Evolutionary conservation across 495 filamentous ascomycete species (phyloP).

Genomic region (Lophiostoma macrostomum): DNA sequence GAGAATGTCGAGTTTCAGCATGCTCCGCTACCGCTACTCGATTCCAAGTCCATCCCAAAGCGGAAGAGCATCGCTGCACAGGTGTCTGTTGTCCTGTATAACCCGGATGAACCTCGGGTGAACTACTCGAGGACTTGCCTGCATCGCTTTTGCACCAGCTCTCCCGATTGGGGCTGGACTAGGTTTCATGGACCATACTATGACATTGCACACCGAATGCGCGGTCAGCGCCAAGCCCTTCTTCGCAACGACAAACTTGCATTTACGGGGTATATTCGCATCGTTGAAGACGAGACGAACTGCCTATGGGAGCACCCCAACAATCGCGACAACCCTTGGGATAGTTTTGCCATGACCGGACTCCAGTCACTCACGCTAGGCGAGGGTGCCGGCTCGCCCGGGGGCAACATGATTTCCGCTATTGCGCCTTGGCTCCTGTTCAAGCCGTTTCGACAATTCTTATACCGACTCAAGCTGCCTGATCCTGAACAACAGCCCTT

Average conservation of each 20-base stretch:
- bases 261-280: constrained; percentile 62
- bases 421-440: constrained; percentile 59
- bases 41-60: constrained; percentile 15
- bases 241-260: constrained; percentile 62
- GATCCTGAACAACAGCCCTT: constrained; percentile 50
- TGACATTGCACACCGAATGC: constrained; percentile 56
- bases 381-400: constrained; percentile 50
- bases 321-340: constrained; percentile 36
- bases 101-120: constrained; percentile 62
- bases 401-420: constrained; percentile 37
- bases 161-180: constrained; percentile 66
- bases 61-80: constrained; percentile 53
- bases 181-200: constrained; percentile 62
- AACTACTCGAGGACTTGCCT: constrained; percentile 55
- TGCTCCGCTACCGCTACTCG: constrained; percentile 37
- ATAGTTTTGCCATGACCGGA: constrained; percentile 56
- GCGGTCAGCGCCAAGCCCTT: constrained; percentile 58
- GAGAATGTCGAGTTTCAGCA: constrained; percentile 12
- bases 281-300: constrained; percentile 59
- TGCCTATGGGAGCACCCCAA: constrained; percentile 64
- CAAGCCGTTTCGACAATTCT: constrained; percentile 55
- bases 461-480: constrained; percentile 50
- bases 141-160: constrained; percentile 58
- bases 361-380: constrained; percentile 50
- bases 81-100: constrained; percentile 62